These are phyloP conservation scores for Vaccinium myrtillus DNA, from an alignment of 148 eudicot species.

Conservation along the genomic window DNA sequence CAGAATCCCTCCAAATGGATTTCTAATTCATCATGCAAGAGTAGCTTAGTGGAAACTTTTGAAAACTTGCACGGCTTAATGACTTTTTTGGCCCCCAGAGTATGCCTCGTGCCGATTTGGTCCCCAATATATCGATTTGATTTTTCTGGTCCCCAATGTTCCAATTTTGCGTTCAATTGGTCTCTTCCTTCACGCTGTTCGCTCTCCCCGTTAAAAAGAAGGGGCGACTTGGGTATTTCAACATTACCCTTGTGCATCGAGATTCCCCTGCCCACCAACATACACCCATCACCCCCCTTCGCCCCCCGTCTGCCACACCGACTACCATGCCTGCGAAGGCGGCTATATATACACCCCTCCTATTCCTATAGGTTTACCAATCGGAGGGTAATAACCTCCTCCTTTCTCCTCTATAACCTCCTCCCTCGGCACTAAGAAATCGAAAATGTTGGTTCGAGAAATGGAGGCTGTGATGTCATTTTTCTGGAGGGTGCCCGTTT, in stretches of 20 bases:
- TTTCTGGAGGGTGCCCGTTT: slow-evolving; percentile 79
- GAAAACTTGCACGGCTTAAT: no score
- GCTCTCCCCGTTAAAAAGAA: no score
- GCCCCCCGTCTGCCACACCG: slow-evolving; percentile 63
- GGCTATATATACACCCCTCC: slow-evolving; percentile 47
- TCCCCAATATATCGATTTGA: no score
- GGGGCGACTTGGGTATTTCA: no score
- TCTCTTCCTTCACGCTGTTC: no score
- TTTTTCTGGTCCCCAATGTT: no score
- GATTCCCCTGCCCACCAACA: slow-evolving; percentile 48
- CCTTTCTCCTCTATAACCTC: slow-evolving; percentile 61
- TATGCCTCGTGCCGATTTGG: no score
- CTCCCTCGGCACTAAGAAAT: slow-evolving; percentile 76
- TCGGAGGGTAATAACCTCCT: slow-evolving; percentile 57
- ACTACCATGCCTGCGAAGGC: slow-evolving; percentile 84
- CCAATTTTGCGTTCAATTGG: no score
- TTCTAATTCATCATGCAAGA: no score
- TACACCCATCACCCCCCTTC: slow-evolving; percentile 46
- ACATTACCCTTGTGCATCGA: slow-evolving; percentile 59
- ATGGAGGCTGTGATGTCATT: slow-evolving; percentile 80
- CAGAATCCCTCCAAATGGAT: no score
- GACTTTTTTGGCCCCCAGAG: no score
- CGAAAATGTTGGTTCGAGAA: slow-evolving; percentile 75
- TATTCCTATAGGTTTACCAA: slow-evolving; percentile 43
- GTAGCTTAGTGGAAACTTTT: no score